Evolutionary conservation across 1,284 basidiomycete genomes (phyloP).

Genomic region (Anthracocystis walkeri): DNA sequence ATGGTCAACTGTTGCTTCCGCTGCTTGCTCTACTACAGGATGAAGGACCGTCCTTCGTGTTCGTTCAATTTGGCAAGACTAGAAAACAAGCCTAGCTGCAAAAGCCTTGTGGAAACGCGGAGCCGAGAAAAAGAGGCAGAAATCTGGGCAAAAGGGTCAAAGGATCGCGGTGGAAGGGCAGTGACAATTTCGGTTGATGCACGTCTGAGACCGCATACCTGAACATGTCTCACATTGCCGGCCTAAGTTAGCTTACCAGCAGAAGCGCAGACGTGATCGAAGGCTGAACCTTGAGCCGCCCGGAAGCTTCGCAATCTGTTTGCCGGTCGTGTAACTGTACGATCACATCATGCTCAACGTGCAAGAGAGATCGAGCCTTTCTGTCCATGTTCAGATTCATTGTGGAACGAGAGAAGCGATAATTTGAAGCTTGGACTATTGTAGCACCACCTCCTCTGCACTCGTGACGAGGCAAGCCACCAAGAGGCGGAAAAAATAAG

Average conservation of each 20-base stretch:
- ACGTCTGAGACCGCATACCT: conserved; percentile 36
- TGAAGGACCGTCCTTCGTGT: not conserved
- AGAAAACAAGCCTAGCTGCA: not conserved
- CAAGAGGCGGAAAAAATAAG: not conserved
- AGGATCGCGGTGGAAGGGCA: not conserved
- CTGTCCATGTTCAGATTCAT: too few species aligned
- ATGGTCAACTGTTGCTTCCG: too few species aligned
- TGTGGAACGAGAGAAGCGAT: too few species aligned
- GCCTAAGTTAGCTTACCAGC: not conserved
- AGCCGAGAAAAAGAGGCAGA: conserved; percentile 1
- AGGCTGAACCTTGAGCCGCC: not conserved
- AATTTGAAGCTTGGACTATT: too few species aligned
- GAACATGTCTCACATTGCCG: conserved; percentile 45
- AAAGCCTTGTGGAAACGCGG: conserved; percentile 5
- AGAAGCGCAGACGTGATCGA: not conserved
- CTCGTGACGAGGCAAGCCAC: conserved; percentile 1
- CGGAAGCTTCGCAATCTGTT: not conserved
- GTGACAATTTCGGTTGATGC: conserved; percentile 8
- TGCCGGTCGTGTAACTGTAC: too few species aligned
- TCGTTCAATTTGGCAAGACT: too few species aligned
- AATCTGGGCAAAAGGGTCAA: not conserved
- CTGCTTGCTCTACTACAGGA: too few species aligned
- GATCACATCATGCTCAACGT: too few species aligned
- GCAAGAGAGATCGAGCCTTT: too few species aligned
- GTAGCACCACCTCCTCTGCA: not conserved